Evolutionary conservation across 331 rosid species (phyloP).

Genomic region (Dryas integrifolia): DNA sequence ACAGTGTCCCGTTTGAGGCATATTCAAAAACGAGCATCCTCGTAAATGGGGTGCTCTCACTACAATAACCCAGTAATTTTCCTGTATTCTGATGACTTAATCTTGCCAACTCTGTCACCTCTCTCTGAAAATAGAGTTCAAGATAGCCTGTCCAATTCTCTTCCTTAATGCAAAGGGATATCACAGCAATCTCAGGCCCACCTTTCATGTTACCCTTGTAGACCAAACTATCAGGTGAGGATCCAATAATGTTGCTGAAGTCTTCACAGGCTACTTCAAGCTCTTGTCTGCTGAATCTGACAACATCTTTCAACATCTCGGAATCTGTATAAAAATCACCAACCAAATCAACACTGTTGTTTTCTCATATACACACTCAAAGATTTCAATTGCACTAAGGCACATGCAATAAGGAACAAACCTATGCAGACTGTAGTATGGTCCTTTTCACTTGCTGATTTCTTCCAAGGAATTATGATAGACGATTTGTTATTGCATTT

Average conservation of each 20-base stretch:
- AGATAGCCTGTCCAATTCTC: slow-evolving; percentile 88
- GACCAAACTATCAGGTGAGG: slow-evolving; percentile 92
- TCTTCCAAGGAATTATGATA: slow-evolving; percentile 88
- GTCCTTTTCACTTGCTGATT: slow-evolving; percentile 74
- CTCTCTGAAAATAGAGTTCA: slow-evolving; percentile 90
- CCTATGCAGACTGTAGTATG: slow-evolving; percentile 58
- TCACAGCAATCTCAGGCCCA: slow-evolving; percentile 95
- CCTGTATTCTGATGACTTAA: slow-evolving; percentile 76
- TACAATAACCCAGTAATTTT: slow-evolving; percentile 85
- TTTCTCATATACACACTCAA: slow-evolving; percentile 23
- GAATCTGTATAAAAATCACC: slow-evolving; percentile 51
- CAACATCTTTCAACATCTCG: slow-evolving; percentile 76
- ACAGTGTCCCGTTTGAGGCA: slow-evolving; percentile 91
- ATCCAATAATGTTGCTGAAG: slow-evolving; percentile 95
- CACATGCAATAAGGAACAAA: slow-evolving; percentile 35
- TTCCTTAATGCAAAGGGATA: slow-evolving; percentile 86
- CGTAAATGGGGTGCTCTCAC: slow-evolving; percentile 77
- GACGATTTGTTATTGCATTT: slow-evolving; percentile 72
- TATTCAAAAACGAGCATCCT: slow-evolving; percentile 96
- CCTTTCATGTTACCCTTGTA: slow-evolving; percentile 91
- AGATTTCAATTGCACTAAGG: slow-evolving; percentile 10
- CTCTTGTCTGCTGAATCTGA: slow-evolving; percentile 73
- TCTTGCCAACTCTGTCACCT: slow-evolving; percentile 91
- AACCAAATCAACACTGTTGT: slow-evolving; percentile 20
- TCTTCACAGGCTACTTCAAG: slow-evolving; percentile 99